phyloP scores from a whole-genome alignment of 352 stramenopile species.

The Pythium pyrilobum region DNA sequence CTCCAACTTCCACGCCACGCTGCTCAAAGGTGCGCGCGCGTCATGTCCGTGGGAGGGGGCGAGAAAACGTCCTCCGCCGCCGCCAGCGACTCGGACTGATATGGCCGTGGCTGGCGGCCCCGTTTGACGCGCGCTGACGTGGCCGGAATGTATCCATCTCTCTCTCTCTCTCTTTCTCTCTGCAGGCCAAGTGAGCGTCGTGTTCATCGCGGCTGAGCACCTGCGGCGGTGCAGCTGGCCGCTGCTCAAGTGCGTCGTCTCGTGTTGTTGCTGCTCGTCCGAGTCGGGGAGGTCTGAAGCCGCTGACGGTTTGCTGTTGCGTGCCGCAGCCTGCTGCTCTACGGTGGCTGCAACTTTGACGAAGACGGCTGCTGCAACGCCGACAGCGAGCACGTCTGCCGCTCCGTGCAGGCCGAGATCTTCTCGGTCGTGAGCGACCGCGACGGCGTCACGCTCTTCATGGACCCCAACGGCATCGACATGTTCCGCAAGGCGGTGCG shows the following conservation, averaged over 20 bases:
- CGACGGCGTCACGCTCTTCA: constrained; percentile 76
- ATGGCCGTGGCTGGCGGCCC: background rate
- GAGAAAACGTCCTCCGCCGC: too few species aligned
- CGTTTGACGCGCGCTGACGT: background rate
- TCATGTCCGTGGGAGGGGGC: too few species aligned
- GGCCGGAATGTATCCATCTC: constrained; percentile 9
- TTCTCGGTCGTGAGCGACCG: constrained; percentile 80
- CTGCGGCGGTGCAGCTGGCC: constrained; percentile 72
- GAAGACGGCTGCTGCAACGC: constrained; percentile 56
- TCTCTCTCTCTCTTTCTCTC: background rate
- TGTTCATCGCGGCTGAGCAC: constrained; percentile 69
- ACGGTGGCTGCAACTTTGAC: constrained; percentile 76
- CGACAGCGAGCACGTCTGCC: constrained; percentile 53
- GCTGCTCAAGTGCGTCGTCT: constrained; percentile 62
- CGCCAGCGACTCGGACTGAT: too few species aligned
- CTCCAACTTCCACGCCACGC: constrained; percentile 86
- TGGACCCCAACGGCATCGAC: constrained; percentile 75
- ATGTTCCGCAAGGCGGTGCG: constrained; percentile 75
- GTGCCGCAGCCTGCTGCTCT: constrained; percentile 59
- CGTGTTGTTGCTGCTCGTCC: background rate
- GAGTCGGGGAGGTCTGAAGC: too few species aligned
- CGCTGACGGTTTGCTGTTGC: background rate
- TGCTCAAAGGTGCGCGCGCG: constrained; percentile 55
- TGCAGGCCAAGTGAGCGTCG: constrained; percentile 67
- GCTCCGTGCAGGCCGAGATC: constrained; percentile 73